Evolutionary conservation across 495 filamentous ascomycete species (phyloP), one percentile per base, ranked within the genome.

Genomic region (Parathielavia appendiculata): DNA sequence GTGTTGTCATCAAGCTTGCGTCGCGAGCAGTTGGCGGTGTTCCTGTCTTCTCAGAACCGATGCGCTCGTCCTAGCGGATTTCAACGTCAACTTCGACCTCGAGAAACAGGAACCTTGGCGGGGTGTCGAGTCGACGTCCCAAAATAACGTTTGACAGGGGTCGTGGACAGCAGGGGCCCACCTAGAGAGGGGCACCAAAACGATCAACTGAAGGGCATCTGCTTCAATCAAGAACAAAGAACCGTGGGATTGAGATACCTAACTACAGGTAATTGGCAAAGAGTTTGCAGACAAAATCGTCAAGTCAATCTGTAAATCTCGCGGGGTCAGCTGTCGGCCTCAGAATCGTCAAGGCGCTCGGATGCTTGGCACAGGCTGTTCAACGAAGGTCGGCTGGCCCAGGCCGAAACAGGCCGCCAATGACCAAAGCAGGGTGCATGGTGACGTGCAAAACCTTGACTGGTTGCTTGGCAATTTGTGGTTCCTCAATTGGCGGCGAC

Each of bases 331-430:
- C 23, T n/a, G 36, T 19, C 19, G 22, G 4, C 34, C 19, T 30
- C 34, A 12, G 12, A 6, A 39, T 8, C 30, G 30, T 43, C 53
- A 46, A 38, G 41, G 6, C 41, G 17, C 32, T 19, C 22, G 26
- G 7, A 4, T 57, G 20, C 35, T 34, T 57, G 55, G 55, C 55
- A 34, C 26, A 50, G 54, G 55, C 55, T n/a, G 55, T 45, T 57
- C 55, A 50, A 26, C 32, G 16, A 14, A n/a, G 20, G 40, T 26
- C 23, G 39, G n/a, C 26, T 10, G n/a, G 26, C 13, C 9, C 22
- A 26, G 44, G 5, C 19, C 26, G 45, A 13, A 5, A 5, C n/a
- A 51, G 48, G 48, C n/a, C 17, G 30, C 51, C n/a, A n/a, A n/a
- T 20, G 36, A 26, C 26, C 17, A 32, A 17, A 35, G 36, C 35